These are phyloP conservation scores for Aspergillus aculeatinus DNA, from an alignment of 2,329 filamentous ascomycete species.

Conservation along the genomic window DNA sequence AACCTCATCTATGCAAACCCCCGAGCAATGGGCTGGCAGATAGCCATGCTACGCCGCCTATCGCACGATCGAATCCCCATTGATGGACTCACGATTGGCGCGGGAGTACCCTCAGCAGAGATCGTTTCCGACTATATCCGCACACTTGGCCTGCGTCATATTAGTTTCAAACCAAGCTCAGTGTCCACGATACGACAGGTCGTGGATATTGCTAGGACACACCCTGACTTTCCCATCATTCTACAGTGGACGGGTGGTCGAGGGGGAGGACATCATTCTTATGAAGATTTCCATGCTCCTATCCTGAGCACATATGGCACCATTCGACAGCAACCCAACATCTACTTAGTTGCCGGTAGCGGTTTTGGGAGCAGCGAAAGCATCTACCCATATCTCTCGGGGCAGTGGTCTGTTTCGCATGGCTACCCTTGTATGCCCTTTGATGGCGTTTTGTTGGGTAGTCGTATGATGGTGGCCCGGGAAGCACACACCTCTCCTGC, in stretches of 20 bases:
- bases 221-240: constrained; percentile 87
- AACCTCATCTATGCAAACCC: constrained; percentile 58
- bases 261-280: constrained; percentile 92
- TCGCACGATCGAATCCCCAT: constrained; percentile 80
- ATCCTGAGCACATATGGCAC: constrained; percentile 84
- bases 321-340: constrained; percentile 70
- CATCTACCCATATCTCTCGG: constrained; percentile 88
- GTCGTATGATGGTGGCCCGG: constrained; percentile 92
- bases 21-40: constrained; percentile 54
- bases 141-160: constrained; percentile 89
- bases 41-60: constrained; percentile 50
- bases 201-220: constrained; percentile 91
- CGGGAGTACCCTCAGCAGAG: constrained; percentile 89
- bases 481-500: constrained; percentile 82
- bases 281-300: constrained; percentile 91
- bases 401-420: constrained; percentile 81
- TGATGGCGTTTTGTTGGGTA: constrained; percentile 86
- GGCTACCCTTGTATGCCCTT: constrained; percentile 93
- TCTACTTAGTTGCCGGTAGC: constrained; percentile 85
- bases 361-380: constrained; percentile 89
- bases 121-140: constrained; percentile 92
- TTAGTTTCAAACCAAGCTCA: constrained; percentile 90
- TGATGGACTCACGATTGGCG: constrained; percentile 86
- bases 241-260: constrained; percentile 94
- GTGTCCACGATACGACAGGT: constrained; percentile 82